Evolutionary conservation across 352 stramenopile genomes (phyloP).

Genomic region (Stephanocyclus meneghinianus): DNA sequence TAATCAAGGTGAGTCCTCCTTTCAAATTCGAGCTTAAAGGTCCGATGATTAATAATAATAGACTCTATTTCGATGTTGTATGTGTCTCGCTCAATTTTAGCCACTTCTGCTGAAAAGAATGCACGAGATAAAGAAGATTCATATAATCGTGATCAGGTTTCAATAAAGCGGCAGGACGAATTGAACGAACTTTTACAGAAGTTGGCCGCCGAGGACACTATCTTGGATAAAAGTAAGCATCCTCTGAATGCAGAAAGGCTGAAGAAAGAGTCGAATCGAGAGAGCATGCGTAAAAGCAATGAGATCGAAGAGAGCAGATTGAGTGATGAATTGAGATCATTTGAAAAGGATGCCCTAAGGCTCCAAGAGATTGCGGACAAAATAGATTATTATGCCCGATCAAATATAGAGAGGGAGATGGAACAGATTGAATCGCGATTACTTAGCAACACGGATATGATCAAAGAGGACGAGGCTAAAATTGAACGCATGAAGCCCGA

Average conservation of each 20-base stretch:
- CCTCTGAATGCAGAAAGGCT: slow-evolving; percentile 42
- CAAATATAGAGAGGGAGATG: slow-evolving; percentile 37
- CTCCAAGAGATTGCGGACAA: slow-evolving; percentile 47
- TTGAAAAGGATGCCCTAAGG: slow-evolving; percentile 41
- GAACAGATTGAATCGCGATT: slow-evolving; percentile 32
- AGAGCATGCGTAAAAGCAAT: slow-evolving; percentile 40
- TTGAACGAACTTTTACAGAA: slow-evolving; percentile 50
- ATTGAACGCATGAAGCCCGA: slow-evolving; percentile 44
- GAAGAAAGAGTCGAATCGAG: slow-evolving; percentile 38
- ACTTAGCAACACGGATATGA: slow-evolving; percentile 26
- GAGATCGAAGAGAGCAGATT: slow-evolving; percentile 31
- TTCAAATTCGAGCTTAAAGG: no score
- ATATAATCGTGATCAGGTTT: slow-evolving; percentile 62
- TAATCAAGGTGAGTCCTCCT: slow-evolving; percentile 9
- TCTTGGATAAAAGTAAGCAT: slow-evolving; percentile 38
- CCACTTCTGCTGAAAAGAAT: slow-evolving; percentile 52
- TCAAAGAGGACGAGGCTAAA: slow-evolving; percentile 31
- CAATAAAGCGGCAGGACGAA: slow-evolving; percentile 51
- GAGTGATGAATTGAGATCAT: slow-evolving; percentile 39
- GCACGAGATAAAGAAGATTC: slow-evolving; percentile 68
- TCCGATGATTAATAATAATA: no score
- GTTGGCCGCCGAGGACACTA: slow-evolving; percentile 30
- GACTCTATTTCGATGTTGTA: no score
- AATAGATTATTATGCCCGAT: slow-evolving; percentile 38
- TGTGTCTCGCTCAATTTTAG: not conserved